A percentile compares a stretch with the other conserved stretches of the same genome.
Conservation (phyloP, 768 basidiomycete species). For the Filobasidium floriforme region DNA sequence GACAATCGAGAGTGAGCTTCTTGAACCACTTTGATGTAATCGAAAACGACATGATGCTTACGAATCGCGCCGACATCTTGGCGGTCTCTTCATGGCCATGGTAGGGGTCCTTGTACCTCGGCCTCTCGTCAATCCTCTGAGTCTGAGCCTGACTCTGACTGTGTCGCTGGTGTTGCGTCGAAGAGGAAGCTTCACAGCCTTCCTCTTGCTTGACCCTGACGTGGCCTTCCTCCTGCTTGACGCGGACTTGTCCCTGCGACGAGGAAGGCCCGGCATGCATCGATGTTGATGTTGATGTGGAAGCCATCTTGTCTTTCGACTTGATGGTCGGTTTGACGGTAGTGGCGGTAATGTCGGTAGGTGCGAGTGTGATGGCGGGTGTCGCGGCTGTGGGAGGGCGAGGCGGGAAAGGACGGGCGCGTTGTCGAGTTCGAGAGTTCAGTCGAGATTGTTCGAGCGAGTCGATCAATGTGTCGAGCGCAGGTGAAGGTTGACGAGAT, state of each 20-base stretch:
- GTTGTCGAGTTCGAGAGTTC: too few relatives aligned
- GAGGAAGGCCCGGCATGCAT: not conserved
- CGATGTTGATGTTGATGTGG: not conserved
- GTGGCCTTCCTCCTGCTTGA: not conserved
- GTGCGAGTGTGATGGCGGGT: too few relatives aligned
- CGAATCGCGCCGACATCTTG: slow-evolving; percentile 62
- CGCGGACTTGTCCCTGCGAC: not conserved
- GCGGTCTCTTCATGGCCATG: slow-evolving; percentile 72
- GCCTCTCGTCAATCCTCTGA: slow-evolving; percentile 1
- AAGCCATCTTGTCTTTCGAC: too few relatives aligned
- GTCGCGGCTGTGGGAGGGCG: too few relatives aligned
- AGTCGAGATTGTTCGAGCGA: too few relatives aligned
- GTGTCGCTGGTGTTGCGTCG: too few relatives aligned
- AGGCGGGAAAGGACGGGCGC: too few relatives aligned
- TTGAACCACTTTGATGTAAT: not conserved
- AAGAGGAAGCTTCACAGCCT: not conserved
- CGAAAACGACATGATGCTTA: slow-evolving; percentile 27
- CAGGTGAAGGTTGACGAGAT: too few relatives aligned
- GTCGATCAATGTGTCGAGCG: too few relatives aligned
- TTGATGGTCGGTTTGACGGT: too few relatives aligned
- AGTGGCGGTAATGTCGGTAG: too few relatives aligned
- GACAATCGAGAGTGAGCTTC: slow-evolving; percentile 14
- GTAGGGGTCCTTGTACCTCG: slow-evolving; percentile 37
- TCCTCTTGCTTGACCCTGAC: not conserved
- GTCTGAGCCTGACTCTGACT: too few relatives aligned